Evolutionary conservation across 495 filamentous ascomycete species (phyloP), one percentile per base, ranked within the genome.

Genomic region (Penicillium bialowiezense): DNA sequence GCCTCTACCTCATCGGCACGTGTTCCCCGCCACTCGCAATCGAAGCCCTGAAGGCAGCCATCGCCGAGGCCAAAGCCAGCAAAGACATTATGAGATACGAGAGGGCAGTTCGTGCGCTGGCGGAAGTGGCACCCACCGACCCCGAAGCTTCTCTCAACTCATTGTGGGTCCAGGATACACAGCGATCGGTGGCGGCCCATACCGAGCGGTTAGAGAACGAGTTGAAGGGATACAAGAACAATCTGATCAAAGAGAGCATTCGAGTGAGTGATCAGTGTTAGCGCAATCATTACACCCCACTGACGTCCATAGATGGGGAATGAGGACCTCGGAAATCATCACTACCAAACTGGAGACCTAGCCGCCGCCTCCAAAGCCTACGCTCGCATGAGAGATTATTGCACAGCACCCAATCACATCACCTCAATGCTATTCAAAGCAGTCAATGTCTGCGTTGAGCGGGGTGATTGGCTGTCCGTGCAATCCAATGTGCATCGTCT

Each of bases 241-340:
- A 97, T 54, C 67, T 97, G 29, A 90, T 98, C 54, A 97, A 97
- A 64, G 93, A 98, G 68, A 97, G 91, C 69, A 96, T 97, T 52
- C 73, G 95, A 59, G 90, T 95, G 77, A 46, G 84, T 32, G 29
- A 5, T 28, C 24, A 9, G 54, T 7, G 24, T n/a, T 32, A 20
- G 17, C 19, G 2, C 38, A 14, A 18, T 33, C 37, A 23, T 7
- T 14, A 18, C 24, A 28, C 41, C 3, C 13, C 14, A 59, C 59
- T 55, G 20, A 48, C 28, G 36, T 14, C 13, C 10, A 18, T 49
- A 90, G 85, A 88, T 90, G 85, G 85, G 80, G 23, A 85, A 87
- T 54, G 84, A 91, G 60, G 87, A 90, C 58, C 68, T 89, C 5
- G 86, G 84, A 37, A 78, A 79, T 24, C 83, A 86, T 62, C 86